Base-by-base conservation (phyloP, 2,329 filamentous ascomycete species). In the Trichoderma aggressivum region DNA sequence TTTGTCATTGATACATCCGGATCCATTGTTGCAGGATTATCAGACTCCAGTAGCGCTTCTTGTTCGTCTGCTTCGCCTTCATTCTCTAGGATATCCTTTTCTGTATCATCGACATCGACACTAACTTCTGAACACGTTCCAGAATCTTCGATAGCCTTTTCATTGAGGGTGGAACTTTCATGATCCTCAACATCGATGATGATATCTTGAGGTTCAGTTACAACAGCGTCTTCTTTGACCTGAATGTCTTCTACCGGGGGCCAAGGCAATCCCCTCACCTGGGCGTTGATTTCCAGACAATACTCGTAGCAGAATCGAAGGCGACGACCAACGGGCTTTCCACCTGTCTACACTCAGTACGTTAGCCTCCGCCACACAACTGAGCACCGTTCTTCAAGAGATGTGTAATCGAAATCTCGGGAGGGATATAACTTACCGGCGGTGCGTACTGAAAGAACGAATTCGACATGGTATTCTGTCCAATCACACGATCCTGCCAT, bases 401-500 rank as follows among this genome's bases (percentile, higher is more conserved):
- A 50, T 7, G 0, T 3, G 7, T 0, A 61, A 14, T 43, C 10
- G 7, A 7, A 67, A 30, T 11, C 7, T n/a, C n/a, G 39, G 39
- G 39, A 43, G 16, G 7, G 39, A 43, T 0, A 0, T 1, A 24
- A 53, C 69, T 63, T 77, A 86, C 85, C 53, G 85, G 85, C 10
- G 84, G 83, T n/a, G 76, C 58, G 70, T 87, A 87, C 59, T 81
- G 80, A 72, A 86, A 87, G 26, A 74, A 76, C 0, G 73, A 75
- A 11, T 70, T 70, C 4, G 79, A 77, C 66, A 73, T 80, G 1
- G 78, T 81, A 6, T 77, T 78, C 36, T 79, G 76, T 61, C 77
- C 76, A 6, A 79, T 68, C 1, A 87, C 77, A 16, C 88, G 83
- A 56, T 89, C 80, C n/a, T 86, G 82, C 91, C 90, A 93, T 2